Evolutionary conservation across 2,329 filamentous ascomycete genomes (phyloP).

Genomic region (Cyphellophora attinorum): DNA sequence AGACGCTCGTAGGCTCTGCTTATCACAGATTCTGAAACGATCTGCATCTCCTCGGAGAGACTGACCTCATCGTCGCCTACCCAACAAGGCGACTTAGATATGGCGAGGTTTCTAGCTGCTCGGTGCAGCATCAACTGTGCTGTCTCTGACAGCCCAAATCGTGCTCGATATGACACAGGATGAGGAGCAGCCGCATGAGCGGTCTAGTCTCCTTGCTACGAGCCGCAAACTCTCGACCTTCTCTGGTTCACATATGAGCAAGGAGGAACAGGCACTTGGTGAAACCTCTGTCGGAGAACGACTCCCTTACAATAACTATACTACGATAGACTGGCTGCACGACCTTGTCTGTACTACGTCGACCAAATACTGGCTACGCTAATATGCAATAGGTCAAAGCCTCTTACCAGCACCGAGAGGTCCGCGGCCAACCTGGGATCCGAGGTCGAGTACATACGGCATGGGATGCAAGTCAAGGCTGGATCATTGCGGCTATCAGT

Average conservation of each 20-base stretch:
- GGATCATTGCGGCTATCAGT: conserved; percentile 46
- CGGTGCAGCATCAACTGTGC: too few relatives aligned
- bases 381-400: conserved; percentile 41
- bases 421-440: conserved; percentile 34
- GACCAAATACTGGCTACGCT: background rate
- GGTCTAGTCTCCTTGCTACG: background rate
- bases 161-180: too few relatives aligned
- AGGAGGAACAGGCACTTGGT: conserved; percentile 39
- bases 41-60: too few relatives aligned
- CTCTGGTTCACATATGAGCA: conserved; percentile 34
- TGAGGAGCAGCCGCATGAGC: background rate
- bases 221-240: conserved; percentile 16
- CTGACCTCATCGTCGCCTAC: too few relatives aligned
- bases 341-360: conserved; percentile 35
- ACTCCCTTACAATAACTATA: conserved; percentile 52
- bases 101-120: too few relatives aligned
- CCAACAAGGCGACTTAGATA: too few relatives aligned
- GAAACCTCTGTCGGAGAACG: conserved; percentile 43
- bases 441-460: conserved; percentile 28
- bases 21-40: too few relatives aligned
- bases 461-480: conserved; percentile 45
- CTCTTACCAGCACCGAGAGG: conserved; percentile 40
- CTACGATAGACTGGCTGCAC: conserved; percentile 54
- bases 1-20: too few relatives aligned
- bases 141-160: too few relatives aligned